phyloP scores from a whole-genome alignment of 805 yeast genomes.

The Isabelozyma pseudorhagii region DNA sequence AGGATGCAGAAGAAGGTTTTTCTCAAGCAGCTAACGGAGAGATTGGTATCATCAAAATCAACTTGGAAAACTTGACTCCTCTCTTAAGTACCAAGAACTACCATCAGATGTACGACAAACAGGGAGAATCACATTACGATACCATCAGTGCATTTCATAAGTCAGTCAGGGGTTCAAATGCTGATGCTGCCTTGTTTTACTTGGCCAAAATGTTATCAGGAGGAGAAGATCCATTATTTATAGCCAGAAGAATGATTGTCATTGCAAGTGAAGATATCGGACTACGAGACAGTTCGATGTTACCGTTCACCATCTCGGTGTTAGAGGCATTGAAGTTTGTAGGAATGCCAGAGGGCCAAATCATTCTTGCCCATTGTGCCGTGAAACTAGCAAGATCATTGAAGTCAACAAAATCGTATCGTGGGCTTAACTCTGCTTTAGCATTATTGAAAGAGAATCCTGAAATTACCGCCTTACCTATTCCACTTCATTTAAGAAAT shows the following conservation, averaged over 20 bases:
- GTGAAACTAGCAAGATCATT: constrained; percentile 83
- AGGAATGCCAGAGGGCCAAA: constrained; percentile 93
- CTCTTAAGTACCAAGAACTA: constrained; percentile 41
- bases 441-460: constrained; percentile 55
- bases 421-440: constrained; percentile 73
- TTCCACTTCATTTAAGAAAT: constrained; percentile 83
- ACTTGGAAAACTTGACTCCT: constrained; percentile 38
- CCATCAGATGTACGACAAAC: constrained; percentile 69
- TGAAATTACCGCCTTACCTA: constrained; percentile 55
- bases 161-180: constrained; percentile 82
- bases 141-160: constrained; percentile 95
- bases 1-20: constrained; percentile 11
- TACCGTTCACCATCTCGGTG: constrained; percentile 84
- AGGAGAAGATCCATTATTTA: constrained; percentile 90
- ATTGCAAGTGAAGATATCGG: constrained; percentile 97
- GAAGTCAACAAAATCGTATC: constrained; percentile 82
- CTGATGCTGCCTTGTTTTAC: constrained; percentile 87
- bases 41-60: constrained; percentile 37
- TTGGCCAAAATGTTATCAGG: constrained; percentile 84
- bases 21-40: neutral
- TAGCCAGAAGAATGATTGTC: constrained; percentile 87
- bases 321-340: constrained; percentile 84
- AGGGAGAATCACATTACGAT: constrained; percentile 93
- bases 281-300: constrained; percentile 70
- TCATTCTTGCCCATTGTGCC: constrained; percentile 87